phyloP scores from a whole-genome alignment of 2,329 filamentous ascomycete species.

The Tolypocladium tropicale region DNA sequence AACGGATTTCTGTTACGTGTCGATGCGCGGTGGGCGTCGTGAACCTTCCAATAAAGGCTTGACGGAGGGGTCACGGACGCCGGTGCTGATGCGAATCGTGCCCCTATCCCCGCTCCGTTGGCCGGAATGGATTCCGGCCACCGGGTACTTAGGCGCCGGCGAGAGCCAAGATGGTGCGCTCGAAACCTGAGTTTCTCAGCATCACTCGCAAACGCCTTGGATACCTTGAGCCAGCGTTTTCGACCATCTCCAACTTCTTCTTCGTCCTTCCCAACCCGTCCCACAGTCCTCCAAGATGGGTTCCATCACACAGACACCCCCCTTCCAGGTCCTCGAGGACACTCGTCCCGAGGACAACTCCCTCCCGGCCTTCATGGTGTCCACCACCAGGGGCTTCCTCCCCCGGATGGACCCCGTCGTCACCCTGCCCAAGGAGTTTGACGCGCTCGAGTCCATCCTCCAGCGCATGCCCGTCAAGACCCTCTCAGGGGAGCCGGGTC shows the following conservation, averaged over 20 bases:
- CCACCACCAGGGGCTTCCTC: conserved; percentile 63
- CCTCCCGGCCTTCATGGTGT: conserved; percentile 70
- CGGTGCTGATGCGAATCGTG: conserved; percentile 10
- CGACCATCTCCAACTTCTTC: not conserved
- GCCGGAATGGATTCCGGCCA: conserved; percentile 40
- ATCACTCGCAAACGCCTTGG: not conserved
- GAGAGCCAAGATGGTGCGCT: conserved; percentile 10
- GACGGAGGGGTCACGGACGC: conserved; percentile 8
- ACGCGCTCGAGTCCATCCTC: conserved; percentile 59
- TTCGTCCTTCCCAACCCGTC: not conserved
- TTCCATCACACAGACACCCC: conserved; percentile 21
- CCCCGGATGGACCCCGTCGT: conserved; percentile 54
- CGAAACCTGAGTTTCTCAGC: not conserved
- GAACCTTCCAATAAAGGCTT: conserved; percentile 8
- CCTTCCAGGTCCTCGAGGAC: conserved; percentile 54
- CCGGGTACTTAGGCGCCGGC: conserved; percentile 33
- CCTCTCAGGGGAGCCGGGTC: conserved; percentile 60
- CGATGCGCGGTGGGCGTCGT: conserved; percentile 2
- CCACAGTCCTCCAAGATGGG: conserved; percentile 24
- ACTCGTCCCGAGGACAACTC: conserved; percentile 50
- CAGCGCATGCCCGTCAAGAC: conserved; percentile 72
- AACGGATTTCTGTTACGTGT: conserved; percentile 16
- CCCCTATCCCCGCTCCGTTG: conserved; percentile 19
- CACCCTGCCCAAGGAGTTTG: conserved; percentile 63
- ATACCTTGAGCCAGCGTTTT: not conserved